Conservation (phyloP, 371 early-diverging fungal genomes). For the Haplosporangium sp. region DNA sequence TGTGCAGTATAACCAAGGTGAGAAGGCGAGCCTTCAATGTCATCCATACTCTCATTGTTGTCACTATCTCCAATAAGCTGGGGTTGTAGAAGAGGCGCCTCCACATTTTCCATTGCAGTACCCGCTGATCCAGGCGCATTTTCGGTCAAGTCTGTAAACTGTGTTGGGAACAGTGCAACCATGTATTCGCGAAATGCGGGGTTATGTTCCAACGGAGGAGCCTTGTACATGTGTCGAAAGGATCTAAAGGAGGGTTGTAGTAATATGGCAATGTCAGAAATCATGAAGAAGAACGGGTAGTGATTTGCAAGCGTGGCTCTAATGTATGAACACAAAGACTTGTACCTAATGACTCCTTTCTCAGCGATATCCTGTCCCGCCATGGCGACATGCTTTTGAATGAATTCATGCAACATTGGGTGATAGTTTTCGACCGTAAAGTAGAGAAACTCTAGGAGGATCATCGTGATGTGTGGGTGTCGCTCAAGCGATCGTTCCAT, state of each 20-base stretch:
- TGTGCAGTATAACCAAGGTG: constrained; percentile 10
- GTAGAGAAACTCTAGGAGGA: constrained; percentile 72
- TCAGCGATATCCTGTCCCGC: constrained; percentile 70
- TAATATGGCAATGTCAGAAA: too few relatives aligned
- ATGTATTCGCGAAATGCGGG: constrained; percentile 39
- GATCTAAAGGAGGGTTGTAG: constrained; percentile 12
- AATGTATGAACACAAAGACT: too few relatives aligned
- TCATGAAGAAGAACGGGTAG: neutral
- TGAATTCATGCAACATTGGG: constrained; percentile 63
- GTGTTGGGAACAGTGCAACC: constrained; percentile 24
- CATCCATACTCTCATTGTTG: constrained; percentile 21
- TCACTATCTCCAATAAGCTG: constrained; percentile 7
- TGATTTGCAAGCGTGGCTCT: too few relatives aligned
- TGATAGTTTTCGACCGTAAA: constrained; percentile 69
- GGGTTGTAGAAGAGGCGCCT: neutral
- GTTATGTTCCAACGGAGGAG: constrained; percentile 19
- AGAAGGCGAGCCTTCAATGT: constrained; percentile 19
- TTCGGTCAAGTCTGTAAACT: constrained; percentile 30
- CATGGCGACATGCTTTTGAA: constrained; percentile 61
- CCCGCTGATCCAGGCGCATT: constrained; percentile 7
- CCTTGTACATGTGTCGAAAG: constrained; percentile 20
- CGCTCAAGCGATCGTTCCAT: constrained; percentile 77
- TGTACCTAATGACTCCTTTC: constrained; percentile 73
- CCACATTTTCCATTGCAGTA: constrained; percentile 16
- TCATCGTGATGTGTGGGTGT: constrained; percentile 73